Evolutionary conservation across 306 rosid genomes (phyloP), one percentile per base, ranked within the genome.

Genomic region (Vicia villosa): DNA sequence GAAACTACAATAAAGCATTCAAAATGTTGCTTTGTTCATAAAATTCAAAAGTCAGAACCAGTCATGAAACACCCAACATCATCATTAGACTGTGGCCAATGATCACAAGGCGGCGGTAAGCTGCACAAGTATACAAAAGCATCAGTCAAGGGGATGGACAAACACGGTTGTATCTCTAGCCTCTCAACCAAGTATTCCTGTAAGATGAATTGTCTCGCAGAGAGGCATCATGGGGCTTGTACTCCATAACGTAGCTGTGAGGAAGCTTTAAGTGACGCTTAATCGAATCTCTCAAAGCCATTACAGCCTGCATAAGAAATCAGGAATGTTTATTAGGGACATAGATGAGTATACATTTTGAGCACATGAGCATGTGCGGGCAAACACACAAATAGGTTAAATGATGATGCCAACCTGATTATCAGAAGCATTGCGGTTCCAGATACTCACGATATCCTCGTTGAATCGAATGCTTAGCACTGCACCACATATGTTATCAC

Each of bases 181-280:
- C 98, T 77, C 91, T 83, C 93, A 93, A 84, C 98, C 98, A 90
- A 50, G 98, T 88, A 84, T 93, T 93, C 70, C 98, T 83, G 80
- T 90, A 93, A 26, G 97, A 93, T 19, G 98, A 90, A 75, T 93
- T 88, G 80, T 93, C 98, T 15, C 90, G 87, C 76, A 93, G 84
- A 38, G 96, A 93, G 5, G 98, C 96, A 30, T 93, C 94, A 21
- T 88, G 97, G 15, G 94, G 90, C 86, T 90, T 93, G 88, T 93
- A 93, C 79, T 88, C 98, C 98, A 90, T 86, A 41, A 93, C 83
- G 66, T 93, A 93, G 81, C 92, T 64, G n/a, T 86, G 89, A 24
- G 96, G 96, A 74, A 92, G 96, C 86, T 93, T 93, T 6, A 93
- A 49, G 87, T 90, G 92, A 30, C 92, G 89, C 82, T 93, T 93